Conservation (phyloP, 2,329 filamentous ascomycete genomes). For the Alternaria ethzedia region DNA sequence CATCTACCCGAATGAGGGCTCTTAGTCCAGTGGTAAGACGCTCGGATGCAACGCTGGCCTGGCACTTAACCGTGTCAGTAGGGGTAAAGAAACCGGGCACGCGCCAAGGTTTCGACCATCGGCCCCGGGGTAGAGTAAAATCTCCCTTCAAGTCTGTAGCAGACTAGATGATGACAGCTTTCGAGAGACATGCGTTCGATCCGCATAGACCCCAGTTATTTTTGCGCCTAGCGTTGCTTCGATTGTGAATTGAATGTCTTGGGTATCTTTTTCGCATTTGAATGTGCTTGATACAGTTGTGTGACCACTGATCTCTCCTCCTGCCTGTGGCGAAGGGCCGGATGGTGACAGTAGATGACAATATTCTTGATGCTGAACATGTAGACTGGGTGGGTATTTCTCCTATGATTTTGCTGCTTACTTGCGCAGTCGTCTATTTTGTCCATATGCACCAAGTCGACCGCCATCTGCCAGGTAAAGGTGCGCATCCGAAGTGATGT, state of each 20-base stretch:
- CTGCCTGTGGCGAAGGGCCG: neutral
- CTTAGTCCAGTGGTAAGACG: slow-evolving; percentile 9
- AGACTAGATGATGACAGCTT: neutral
- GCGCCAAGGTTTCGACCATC: neutral
- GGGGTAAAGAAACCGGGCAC: neutral
- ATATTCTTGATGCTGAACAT: neutral
- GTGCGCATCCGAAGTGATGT: neutral
- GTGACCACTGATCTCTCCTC: neutral
- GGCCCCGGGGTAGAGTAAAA: neutral
- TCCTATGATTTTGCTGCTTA: neutral
- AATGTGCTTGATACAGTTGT: neutral
- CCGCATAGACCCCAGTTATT: neutral
- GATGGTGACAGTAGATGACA: neutral
- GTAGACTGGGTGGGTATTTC: neutral
- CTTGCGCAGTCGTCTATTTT: neutral
- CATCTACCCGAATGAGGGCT: neutral
- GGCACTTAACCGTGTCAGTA: neutral
- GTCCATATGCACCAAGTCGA: neutral
- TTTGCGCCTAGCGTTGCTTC: neutral
- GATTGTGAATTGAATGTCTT: neutral
- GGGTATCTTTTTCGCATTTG: neutral
- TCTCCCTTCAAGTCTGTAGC: neutral
- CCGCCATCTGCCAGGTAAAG: neutral
- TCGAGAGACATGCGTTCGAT: slow-evolving; percentile 8
- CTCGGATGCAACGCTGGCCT: neutral